Evolutionary conservation across 352 stramenopile species (phyloP), one percentile per base, ranked within the genome.

Genomic region (Phytophthora quininea): DNA sequence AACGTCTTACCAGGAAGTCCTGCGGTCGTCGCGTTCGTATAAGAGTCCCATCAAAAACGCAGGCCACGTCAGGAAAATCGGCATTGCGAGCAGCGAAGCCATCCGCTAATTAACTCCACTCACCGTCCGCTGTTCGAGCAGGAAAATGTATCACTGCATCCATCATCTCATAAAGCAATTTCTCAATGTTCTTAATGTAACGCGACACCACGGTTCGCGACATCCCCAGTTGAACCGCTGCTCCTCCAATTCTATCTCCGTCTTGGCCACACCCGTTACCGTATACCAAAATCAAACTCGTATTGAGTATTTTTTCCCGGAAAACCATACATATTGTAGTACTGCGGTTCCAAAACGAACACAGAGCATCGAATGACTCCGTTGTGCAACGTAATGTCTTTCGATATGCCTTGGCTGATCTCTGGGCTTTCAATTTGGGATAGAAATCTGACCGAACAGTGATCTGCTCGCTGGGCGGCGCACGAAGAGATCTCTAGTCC

Each of bases 81-180:
- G 3, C 30, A 7, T 42, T 32, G 4, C 35, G 51, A n/a, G 8
- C 27, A 56, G 9, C 60, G 47, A 67, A 67, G 3, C 45, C 52
- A 35, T 62, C n/a, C 1, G 49, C 33, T 3, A 57, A n/a, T 15
- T 3, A 33, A 24, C 11, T 24, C 60, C 45, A 61, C 58, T 57
- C 33, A 8, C 52, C 43, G 4, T 9, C 15, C 2, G 52, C 52
- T 3, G 24, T 9, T 10, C 12, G 52, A 4, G 31, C 19, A 14
- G 60, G 52, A 14, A 57, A 56, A 7, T 54, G 27, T 19, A 67
- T 57, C 2, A 62, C 60, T 19, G 56, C 35, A 4, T 51, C 4
- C 32, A 67, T 47, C 42, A 67, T 67, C 3, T 56, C 33, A 43
- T 51, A 57, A 0, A 67, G 37, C 5, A 52, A 45, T 6, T 59